phyloP scores from a whole-genome alignment of 768 basidiomycete genomes.

The Coprinopsis strossmayeri region DNA sequence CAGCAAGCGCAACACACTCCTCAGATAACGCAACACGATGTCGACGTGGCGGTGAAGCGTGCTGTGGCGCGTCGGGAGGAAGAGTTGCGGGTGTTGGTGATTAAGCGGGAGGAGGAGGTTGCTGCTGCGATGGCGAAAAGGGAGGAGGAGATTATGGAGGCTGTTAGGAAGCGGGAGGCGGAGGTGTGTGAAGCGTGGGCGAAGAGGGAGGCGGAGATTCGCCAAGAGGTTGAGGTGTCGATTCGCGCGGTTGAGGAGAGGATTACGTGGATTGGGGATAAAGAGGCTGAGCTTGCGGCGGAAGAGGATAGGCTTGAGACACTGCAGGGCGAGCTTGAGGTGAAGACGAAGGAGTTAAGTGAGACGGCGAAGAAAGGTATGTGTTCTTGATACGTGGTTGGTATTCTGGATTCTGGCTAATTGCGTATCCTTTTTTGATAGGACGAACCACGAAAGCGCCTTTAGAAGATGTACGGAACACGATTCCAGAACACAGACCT shows the following conservation, averaged over 20 bases:
- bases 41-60: slow-evolving; percentile 44
- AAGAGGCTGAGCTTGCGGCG: slow-evolving; percentile 45
- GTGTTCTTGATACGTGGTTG: neutral
- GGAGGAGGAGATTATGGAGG: slow-evolving; percentile 70
- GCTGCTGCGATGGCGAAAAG: slow-evolving; percentile 54
- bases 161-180: slow-evolving; percentile 56
- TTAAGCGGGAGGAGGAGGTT: slow-evolving; percentile 67
- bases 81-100: slow-evolving; percentile 58
- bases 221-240: slow-evolving; percentile 41
- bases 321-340: too few relatives aligned
- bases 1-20: too few relatives aligned
- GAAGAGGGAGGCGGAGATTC: slow-evolving; percentile 42
- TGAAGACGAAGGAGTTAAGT: too few relatives aligned
- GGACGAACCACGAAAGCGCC: too few relatives aligned
- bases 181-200: slow-evolving; percentile 60
- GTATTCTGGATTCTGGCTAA: neutral
- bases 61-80: slow-evolving; percentile 61
- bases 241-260: slow-evolving; percentile 44
- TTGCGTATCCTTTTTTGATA: too few relatives aligned
- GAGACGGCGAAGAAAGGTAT: slow-evolving; percentile 21
- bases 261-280: slow-evolving; percentile 41
- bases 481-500: neutral
- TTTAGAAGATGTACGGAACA: too few relatives aligned
- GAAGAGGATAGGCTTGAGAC: too few relatives aligned
- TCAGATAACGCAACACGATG: slow-evolving; percentile 25